A percentile compares a stretch with the other conserved stretches of the same genome.
Conservation (phyloP, 2,329 filamentous ascomycete species). For the Aaosphaeria arxii region DNA sequence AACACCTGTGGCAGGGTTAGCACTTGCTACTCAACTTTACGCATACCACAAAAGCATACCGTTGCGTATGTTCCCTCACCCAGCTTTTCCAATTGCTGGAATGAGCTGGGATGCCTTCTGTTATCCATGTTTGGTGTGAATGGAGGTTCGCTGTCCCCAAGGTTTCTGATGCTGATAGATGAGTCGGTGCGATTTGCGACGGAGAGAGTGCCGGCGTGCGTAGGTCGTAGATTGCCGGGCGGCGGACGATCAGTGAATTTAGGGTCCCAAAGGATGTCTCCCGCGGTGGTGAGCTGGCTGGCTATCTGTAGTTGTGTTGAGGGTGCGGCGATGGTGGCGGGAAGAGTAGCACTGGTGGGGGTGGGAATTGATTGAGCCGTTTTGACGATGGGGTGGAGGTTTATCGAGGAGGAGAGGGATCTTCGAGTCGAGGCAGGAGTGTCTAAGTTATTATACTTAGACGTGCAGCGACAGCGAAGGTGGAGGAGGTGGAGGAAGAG, state of each 20-base stretch:
- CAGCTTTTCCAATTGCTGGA: constrained; percentile 97
- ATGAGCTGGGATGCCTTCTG: constrained; percentile 89
- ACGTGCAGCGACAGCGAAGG: not conserved
- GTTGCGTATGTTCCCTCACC: constrained; percentile 99
- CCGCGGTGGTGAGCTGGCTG: constrained; percentile 47
- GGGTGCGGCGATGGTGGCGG: constrained; percentile 20
- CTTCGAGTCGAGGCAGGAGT: not conserved
- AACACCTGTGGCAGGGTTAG: constrained; percentile 68
- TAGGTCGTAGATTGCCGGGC: constrained; percentile 44
- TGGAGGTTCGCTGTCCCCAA: constrained; percentile 43
- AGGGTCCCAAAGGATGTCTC: constrained; percentile 50
- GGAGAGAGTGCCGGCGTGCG: constrained; percentile 48
- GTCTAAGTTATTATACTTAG: not conserved
- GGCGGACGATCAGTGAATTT: constrained; percentile 46
- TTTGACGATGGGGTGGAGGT: constrained; percentile 6
- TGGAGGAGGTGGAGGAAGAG: not conserved
- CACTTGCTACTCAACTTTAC: not conserved
- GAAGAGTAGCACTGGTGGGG: constrained; percentile 10
- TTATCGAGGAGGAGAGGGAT: not conserved
- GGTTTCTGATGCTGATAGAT: constrained; percentile 48
- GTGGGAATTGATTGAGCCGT: constrained; percentile 21
- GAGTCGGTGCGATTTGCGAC: constrained; percentile 49
- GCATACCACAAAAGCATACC: constrained; percentile 47
- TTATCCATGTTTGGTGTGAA: constrained; percentile 68
- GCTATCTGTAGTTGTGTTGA: constrained; percentile 39